Evolutionary conservation across 225 moss, liverwort and hornwort genomes (phyloP).

Genomic region (Asterella californica): DNA sequence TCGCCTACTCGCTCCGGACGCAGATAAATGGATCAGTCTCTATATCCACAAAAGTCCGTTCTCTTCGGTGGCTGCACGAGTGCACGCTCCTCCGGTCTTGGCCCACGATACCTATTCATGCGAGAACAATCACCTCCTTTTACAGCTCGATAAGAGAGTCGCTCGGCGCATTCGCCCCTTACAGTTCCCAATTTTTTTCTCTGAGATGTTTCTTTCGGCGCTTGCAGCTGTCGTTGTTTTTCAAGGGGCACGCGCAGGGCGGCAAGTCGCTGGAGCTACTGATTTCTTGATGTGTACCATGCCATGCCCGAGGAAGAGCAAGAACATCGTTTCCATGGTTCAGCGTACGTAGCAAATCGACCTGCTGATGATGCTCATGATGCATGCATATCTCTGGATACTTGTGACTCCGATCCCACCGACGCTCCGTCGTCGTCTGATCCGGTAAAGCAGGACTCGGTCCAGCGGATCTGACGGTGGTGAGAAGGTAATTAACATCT

Average conservation of each 20-base stretch:
- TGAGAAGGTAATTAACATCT: too few species aligned
- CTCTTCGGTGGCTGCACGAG: not conserved
- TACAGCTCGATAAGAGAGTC: not conserved
- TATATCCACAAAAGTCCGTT: not conserved
- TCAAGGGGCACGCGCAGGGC: not conserved
- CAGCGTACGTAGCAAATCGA: not conserved
- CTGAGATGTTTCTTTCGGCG: not conserved
- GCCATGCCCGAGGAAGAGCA: not conserved
- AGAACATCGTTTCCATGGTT: not conserved
- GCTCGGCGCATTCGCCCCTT: too few species aligned
- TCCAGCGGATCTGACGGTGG: not conserved
- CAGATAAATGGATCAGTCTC: not conserved
- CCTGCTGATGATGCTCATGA: not conserved
- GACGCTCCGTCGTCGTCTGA: not conserved
- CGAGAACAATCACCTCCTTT: not conserved
- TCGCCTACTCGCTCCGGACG: not conserved
- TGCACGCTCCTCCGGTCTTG: not conserved
- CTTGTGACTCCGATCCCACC: not conserved
- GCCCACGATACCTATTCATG: too few species aligned
- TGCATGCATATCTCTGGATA: not conserved
- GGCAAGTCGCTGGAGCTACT: not conserved
- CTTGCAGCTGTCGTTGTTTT: not conserved
- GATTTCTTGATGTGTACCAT: not conserved
- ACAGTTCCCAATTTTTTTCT: not conserved
- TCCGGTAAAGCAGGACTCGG: not conserved